Percentiles rank a stretch among this genome's conserved stretches.
Evolutionary conservation across 495 filamentous ascomycete species (phyloP).

Genomic region (Penicillium robsamsonii): DNA sequence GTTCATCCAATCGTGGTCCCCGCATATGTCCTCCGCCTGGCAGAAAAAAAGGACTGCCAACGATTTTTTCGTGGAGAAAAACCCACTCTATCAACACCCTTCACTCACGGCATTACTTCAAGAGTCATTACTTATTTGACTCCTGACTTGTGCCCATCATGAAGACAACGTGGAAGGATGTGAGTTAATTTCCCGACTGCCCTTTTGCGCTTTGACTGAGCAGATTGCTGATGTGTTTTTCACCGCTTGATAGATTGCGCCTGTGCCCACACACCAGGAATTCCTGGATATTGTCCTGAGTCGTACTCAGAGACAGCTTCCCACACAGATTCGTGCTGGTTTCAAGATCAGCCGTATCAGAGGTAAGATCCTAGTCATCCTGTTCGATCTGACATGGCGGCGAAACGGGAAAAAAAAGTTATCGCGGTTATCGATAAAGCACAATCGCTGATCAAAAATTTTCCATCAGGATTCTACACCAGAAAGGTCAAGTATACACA

Average conservation of each 20-base stretch:
- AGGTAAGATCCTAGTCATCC: constrained; percentile 41
- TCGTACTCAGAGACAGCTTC: constrained; percentile 88
- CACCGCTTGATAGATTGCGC: constrained; percentile 61
- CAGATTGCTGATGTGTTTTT: constrained; percentile 26
- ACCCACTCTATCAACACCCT: constrained; percentile 25
- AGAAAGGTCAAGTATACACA: constrained; percentile 99
- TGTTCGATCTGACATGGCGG: constrained; percentile 2
- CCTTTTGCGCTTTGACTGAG: constrained; percentile 2
- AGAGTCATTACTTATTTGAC: constrained; percentile 28
- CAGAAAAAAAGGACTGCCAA: constrained; percentile 34
- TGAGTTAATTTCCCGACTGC: constrained; percentile 22
- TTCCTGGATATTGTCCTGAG: constrained; percentile 97
- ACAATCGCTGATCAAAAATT: constrained; percentile 31
- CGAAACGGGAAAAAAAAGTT: constrained; percentile 20
- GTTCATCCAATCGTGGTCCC: constrained; percentile 26
- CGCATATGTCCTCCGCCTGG: constrained; percentile 38
- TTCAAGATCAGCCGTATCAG: constrained; percentile 97
- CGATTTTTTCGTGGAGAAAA: constrained; percentile 33
- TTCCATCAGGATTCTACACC: constrained; percentile 75
- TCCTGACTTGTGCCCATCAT: constrained; percentile 48
- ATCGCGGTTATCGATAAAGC: constrained; percentile 28
- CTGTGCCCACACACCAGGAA: constrained; percentile 90
- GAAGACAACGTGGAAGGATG: constrained; percentile 74
- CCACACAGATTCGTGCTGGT: constrained; percentile 91
- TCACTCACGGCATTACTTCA: constrained; percentile 19